Conservation (phyloP, 2,329 filamentous ascomycete species). For the Nothomitra cinnamomea region DNA sequence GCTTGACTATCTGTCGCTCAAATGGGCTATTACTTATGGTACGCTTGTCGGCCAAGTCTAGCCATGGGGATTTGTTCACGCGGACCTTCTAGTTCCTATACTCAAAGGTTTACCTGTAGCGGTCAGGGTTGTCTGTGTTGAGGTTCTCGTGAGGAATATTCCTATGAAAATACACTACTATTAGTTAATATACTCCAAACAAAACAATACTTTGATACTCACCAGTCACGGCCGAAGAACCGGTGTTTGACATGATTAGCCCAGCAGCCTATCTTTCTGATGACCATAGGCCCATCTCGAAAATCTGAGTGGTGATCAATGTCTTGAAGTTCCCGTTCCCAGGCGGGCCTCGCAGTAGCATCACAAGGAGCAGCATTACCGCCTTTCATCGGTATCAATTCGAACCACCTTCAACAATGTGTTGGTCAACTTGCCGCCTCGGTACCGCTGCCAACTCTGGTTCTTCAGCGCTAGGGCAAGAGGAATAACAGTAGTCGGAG, state of each 20-base stretch:
- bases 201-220: background rate
- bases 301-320: background rate
- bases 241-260: background rate
- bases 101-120: background rate
- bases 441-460: background rate
- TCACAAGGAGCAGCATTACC: background rate
- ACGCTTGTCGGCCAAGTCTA: background rate
- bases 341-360: background rate
- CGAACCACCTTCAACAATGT: background rate
- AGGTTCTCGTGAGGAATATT: background rate
- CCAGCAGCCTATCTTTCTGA: background rate
- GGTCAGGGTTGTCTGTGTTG: background rate
- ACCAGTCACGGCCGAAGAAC: background rate
- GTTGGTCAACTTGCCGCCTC: background rate
- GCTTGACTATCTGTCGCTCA: background rate
- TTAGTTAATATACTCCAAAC: background rate
- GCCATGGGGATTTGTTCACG: background rate
- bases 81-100: too few relatives aligned
- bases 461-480: background rate
- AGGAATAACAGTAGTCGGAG: background rate
- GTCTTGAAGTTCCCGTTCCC: background rate
- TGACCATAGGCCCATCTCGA: too few relatives aligned
- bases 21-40: constrained; percentile 3
- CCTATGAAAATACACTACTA: background rate
- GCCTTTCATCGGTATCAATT: background rate